Base-by-base conservation (phyloP, 1,284 basidiomycete species). In the Pseudozyma tsukubaensis region DNA sequence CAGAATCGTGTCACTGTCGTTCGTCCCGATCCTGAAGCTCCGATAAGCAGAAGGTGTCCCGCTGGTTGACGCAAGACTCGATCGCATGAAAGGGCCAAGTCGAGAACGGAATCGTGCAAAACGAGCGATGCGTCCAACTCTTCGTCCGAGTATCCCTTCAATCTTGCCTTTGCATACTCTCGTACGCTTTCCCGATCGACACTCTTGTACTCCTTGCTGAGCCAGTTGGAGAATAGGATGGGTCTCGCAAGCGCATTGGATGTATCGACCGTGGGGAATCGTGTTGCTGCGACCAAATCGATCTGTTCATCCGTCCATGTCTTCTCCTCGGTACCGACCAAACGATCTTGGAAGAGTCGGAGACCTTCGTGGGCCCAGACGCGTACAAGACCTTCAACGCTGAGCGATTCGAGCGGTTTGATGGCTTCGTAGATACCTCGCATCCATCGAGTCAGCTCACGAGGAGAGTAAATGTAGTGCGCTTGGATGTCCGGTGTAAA, bases 1-100 rank as follows among this genome's bases (percentile, higher is more conserved):
- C 99, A 97, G 85, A 99, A 99, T 58, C 97, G 91, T 34, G 97
- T 97, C 1, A 99, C 87, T 0, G 96, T 99, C 1, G 97, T 99
- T 92, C 99, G 97, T 70, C 97, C 97, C 83, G 94, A 94, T 47
- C 97, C 97, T 77, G 93, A 95, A 71, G 99, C 94, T 85, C 97
- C 97, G 79, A 99, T 99, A 50, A 99, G 88, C 19, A 99, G 88
- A 45, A 99, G 84, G 87, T 99, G 97, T 0, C 97, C 97, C 85
- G 98, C 96, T 5, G 97, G 89, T 86, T 99, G 97, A 21, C 96
- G 90, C 90, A 99, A 96, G n/a, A 99, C 97, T 80, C 97, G 92
- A 85, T 99, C 97, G 79, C 98, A 99, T 49, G 94, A 90, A 11
- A 99, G 88, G 42, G 98, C 97, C 78, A 99, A 94, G 84, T 99